These are phyloP conservation scores for Posidonia australis DNA, from an alignment of 106 monocot genomes.

Conservation along the genomic window DNA sequence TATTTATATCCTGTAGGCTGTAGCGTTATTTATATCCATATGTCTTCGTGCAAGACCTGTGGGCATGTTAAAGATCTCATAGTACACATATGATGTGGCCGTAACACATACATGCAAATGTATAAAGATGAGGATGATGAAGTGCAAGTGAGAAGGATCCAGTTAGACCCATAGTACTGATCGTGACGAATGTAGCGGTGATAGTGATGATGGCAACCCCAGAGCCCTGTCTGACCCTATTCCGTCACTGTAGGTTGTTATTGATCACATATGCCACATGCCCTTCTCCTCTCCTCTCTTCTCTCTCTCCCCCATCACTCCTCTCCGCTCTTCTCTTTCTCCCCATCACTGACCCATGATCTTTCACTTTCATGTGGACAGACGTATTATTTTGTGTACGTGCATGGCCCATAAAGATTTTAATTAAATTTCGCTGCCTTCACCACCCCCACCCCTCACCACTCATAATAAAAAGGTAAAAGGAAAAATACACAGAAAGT, in stretches of 20 bases:
- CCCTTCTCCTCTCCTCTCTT: no score
- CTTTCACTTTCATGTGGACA: constrained; percentile 9
- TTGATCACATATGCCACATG: neutral
- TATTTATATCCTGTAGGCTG: no score
- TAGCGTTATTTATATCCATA: no score
- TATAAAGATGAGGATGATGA: neutral
- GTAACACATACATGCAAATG: neutral
- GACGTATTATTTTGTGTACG: constrained; percentile 8
- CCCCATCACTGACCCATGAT: neutral
- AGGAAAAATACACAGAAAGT: neutral
- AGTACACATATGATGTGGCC: neutral
- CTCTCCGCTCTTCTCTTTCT: no score
- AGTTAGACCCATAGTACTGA: neutral
- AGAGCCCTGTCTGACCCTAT: neutral
- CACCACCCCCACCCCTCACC: neutral
- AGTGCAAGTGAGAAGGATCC: constrained; percentile 3
- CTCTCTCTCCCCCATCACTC: no score
- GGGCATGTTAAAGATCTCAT: no score
- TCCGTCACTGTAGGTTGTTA: neutral
- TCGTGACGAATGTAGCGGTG: neutral
- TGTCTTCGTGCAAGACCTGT: no score
- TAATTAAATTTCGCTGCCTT: neutral
- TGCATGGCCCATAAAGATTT: constrained; percentile 8
- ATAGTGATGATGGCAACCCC: neutral
- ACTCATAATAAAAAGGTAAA: neutral